Evolutionary conservation across 2,329 filamentous ascomycete genomes (phyloP).

Genomic region (Chalara sp.): DNA sequence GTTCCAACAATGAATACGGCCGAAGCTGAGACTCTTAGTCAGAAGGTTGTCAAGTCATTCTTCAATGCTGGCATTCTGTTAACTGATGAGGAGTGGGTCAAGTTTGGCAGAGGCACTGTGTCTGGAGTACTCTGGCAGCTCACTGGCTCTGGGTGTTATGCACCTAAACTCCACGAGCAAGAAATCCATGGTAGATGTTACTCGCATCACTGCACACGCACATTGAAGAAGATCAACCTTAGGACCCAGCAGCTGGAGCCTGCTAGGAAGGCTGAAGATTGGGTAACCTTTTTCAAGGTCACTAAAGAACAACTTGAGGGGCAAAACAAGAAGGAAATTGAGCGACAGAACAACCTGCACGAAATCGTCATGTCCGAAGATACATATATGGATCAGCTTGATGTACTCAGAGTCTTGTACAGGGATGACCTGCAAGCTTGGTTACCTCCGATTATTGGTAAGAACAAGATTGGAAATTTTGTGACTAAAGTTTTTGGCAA

Average conservation of each 20-base stretch:
- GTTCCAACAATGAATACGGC: conserved; percentile 98
- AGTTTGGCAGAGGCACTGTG: conserved; percentile 73
- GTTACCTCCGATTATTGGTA: conserved; percentile 74
- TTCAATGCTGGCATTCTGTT: conserved; percentile 70
- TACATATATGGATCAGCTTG: conserved; percentile 79
- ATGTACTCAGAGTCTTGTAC: conserved; percentile 80
- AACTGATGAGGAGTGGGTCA: conserved; percentile 95
- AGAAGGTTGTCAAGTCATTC: conserved; percentile 74
- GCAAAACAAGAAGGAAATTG: conserved; percentile 77
- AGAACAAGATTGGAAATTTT: conserved; percentile 73
- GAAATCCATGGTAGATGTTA: conserved; percentile 76
- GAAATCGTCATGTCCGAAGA: conserved; percentile 95
- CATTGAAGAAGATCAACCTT: conserved; percentile 88
- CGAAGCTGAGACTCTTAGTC: conserved; percentile 83
- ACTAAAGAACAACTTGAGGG: conserved; percentile 68
- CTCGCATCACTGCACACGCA: conserved; percentile 87
- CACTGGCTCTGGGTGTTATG: conserved; percentile 86
- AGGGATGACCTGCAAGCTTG: conserved; percentile 68
- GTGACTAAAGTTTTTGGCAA: conserved; percentile 83
- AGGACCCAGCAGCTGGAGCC: conserved; percentile 65
- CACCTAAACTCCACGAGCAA: conserved; percentile 64
- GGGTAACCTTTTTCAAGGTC: conserved; percentile 83
- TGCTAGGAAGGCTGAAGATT: conserved; percentile 64
- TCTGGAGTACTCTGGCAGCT: conserved; percentile 92
- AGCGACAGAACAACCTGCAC: conserved; percentile 89